Base-by-base conservation (phyloP, 2,329 filamentous ascomycete genomes). In the Diaporthe sp. region DNA sequence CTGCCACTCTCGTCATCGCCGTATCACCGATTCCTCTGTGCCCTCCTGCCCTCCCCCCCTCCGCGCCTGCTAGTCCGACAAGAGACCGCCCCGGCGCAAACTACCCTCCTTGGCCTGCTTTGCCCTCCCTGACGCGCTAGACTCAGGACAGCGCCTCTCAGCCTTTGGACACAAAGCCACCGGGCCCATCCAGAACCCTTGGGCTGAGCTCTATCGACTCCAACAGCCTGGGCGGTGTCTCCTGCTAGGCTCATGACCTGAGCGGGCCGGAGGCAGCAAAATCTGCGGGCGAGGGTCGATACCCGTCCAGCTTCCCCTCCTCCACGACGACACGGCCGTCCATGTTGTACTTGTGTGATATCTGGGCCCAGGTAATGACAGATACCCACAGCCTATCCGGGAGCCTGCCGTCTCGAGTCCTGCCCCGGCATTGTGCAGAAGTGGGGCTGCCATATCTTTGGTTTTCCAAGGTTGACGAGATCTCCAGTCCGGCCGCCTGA, bases 401-500 rank as follows among this genome's bases (percentile, higher is more conserved):
- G 44, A 51, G 62, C 62, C 44, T 51, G 62, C 62, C 31, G 44
- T 68, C 62, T 51, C 44, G 51, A 49, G 17, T 68, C 19, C 49
- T 39, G 65, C 65, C 19, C 49, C 49, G 49, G 65, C 49, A 42
- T 53, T 55, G 65, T 53, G 65, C 49, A 69, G 34, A 69, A 69
- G 65, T 69, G 65, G 65, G 65, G 65, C 65, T 69, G 65, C n/a
- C 65, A 69, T 55, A 69, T 69, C 65, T 69, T 55, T 25, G 49
- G 65, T 39, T 31, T 69, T 69, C 65, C 65, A 69, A 69, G 49
- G 31, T 31, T 51, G 65, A 69, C 65, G n/a, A 69, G 65, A 69
- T 69, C 65, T 53, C 74, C 74, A 75, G 68, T 73, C 67, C 39
- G 68, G 68, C 42, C 37, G 44, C 58, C 71, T 53, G 74, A 57